Conservation (phyloP, 495 filamentous ascomycete genomes). For the Amphirosellinia nigrospora region DNA sequence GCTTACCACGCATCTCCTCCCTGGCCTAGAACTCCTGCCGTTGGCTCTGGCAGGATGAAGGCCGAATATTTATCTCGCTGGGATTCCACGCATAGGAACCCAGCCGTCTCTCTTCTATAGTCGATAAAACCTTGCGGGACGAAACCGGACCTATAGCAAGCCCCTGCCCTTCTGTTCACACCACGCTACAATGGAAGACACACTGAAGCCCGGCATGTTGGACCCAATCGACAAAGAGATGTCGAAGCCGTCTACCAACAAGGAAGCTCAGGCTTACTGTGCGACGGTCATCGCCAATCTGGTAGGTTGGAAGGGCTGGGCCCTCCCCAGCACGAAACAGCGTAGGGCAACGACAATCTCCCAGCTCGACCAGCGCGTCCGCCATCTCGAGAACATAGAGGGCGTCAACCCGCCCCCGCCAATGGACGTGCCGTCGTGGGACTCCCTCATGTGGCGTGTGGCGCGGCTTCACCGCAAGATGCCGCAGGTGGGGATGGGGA, state of each 20-base stretch:
- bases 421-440: conserved; percentile 31
- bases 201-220: neutral
- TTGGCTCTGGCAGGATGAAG: neutral
- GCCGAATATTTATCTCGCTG: conserved; percentile 11
- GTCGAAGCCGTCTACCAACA: neutral
- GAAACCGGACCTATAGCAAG: neutral
- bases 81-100: neutral
- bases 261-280: conserved; percentile 20
- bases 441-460: conserved; percentile 35
- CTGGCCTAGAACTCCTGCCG: neutral
- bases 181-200: conserved; percentile 9
- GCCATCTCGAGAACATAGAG: conserved; percentile 25
- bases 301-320: conserved; percentile 24
- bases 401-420: conserved; percentile 33
- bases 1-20: neutral
- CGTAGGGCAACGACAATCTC: neutral
- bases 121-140: neutral
- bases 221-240: conserved; percentile 6
- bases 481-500: neutral
- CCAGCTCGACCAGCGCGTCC: conserved; percentile 32
- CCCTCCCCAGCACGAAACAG: neutral
- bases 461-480: conserved; percentile 29
- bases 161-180: neutral
- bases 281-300: conserved; percentile 29
- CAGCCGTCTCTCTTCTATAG: neutral